Base-by-base conservation (phyloP, 2,329 filamentous ascomycete species). In the Plectosphaerella plurivora region DNA sequence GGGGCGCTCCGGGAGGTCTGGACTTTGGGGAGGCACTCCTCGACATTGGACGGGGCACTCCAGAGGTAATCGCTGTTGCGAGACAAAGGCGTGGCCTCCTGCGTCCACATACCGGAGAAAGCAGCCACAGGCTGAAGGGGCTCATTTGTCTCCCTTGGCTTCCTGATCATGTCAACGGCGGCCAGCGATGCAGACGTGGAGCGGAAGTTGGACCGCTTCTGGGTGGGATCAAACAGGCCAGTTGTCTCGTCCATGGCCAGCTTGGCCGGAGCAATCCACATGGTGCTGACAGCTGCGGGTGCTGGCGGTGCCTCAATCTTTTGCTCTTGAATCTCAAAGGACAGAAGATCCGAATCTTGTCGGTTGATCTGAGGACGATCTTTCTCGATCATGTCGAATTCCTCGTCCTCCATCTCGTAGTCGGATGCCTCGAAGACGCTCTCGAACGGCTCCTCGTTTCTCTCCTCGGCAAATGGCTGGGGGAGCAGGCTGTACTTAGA, bases 401-500 rank as follows among this genome's bases (percentile, higher is more conserved):
- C 55, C 12, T 53, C 47, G 16, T 50, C 48, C 16, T 45, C 47
- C n/a, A 51, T 33, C 39, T 48, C 44, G 50, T 54, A 52, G 16
- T 67, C 65, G 1, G 62, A 67, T n/a, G 57, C 55, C 25, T 71
- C 68, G 11, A 61, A 57, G 8, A 64, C 57, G 9, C 65, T 65
- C 5, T 68, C 58, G 15, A 52, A 42, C 28, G 20, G 41, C 57
- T 55, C 49, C 54, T 44, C 41, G 53, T 12, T 52, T 47, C 12
- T 37, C 37, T 12, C 53, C 48, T 41, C 55, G 53, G 12, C 33
- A 41, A n/a, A 33, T 14, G 62, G 54, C 7, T 60, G 60, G 11
- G 74, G 75, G 16, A 81, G 63, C 9, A 83, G 63, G 59, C 77
- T 83, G 42, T 76, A 61, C 57, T 72, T 77, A 12, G 79, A 78